Evolutionary conservation across 1,139 yeast species (phyloP).

Genomic region (Hyphopichia fennica): DNA sequence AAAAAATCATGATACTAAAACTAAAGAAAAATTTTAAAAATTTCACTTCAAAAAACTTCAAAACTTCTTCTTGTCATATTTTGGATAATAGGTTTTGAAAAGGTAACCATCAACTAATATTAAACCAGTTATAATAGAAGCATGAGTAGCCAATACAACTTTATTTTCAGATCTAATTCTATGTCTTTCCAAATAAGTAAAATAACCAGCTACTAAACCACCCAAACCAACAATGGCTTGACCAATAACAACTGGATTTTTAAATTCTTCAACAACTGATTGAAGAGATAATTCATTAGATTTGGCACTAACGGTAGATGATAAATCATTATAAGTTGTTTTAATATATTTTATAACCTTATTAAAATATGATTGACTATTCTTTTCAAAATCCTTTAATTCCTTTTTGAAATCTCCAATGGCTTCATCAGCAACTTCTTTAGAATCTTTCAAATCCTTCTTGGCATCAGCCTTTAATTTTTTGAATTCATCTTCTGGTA

Average conservation of each 20-base stretch:
- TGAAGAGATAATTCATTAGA: conserved; percentile 6
- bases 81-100: conserved; percentile 53
- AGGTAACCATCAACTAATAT: conserved; percentile 55
- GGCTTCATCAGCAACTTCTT: conserved; percentile 16
- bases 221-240: conserved; percentile 55
- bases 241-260: conserved; percentile 62
- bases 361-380: conserved; percentile 21
- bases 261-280: conserved; percentile 38
- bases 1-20: too few species aligned
- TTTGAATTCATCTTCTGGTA: conserved; percentile 28
- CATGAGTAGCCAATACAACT: conserved; percentile 50
- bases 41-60: background rate
- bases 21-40: background rate
- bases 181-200: conserved; percentile 55
- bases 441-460: conserved; percentile 18
- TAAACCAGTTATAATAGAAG: conserved; percentile 54
- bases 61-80: conserved; percentile 39
- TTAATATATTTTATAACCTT: conserved; percentile 10
- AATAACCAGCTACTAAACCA: conserved; percentile 49
- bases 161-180: conserved; percentile 48
- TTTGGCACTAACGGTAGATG: background rate
- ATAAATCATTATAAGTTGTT: background rate
- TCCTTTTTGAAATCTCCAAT: conserved; percentile 19
- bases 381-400: conserved; percentile 25
- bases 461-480: conserved; percentile 26